Percentiles rank a stretch among this genome's conserved stretches.
Conservation (phyloP, 73 alveolate species). For the Paramecium caudatum region DNA sequence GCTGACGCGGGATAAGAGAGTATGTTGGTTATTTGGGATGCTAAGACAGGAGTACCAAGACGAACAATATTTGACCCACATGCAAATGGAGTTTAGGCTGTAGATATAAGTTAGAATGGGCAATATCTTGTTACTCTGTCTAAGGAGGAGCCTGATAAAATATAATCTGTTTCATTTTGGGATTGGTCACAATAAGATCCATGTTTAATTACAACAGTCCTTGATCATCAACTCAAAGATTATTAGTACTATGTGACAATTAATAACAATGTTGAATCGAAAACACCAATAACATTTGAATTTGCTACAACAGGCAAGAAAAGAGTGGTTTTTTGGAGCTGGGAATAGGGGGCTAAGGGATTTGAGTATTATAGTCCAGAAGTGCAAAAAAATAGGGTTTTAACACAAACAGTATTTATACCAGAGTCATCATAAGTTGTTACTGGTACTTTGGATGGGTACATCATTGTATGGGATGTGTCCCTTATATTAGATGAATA, state of each 20-base stretch:
- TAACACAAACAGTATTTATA: conserved; percentile 96
- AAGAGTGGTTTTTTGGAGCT: conserved; percentile 86
- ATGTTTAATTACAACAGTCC: conserved; percentile 5
- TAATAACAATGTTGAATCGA: conserved; percentile 32
- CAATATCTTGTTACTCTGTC: conserved; percentile 74
- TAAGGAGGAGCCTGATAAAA: conserved; percentile 42
- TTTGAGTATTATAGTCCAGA: conserved; percentile 87
- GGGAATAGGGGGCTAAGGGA: conserved; percentile 84
- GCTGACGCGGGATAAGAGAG: conserved; percentile 98
- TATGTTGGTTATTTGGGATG: conserved; percentile 98
- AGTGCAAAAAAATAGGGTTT: conserved; percentile 78
- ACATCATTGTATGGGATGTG: conserved; percentile 97
- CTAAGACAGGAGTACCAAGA: conserved; percentile 94
- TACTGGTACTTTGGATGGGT: conserved; percentile 97
- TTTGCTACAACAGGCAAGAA: conserved; percentile 87
- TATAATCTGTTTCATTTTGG: conserved; percentile 76
- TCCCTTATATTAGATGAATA: conserved; percentile 96
- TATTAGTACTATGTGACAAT: conserved; percentile 42
- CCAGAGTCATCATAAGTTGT: conserved; percentile 94
- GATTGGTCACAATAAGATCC: conserved; percentile 74
- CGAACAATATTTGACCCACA: conserved; percentile 96
- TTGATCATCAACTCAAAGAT: conserved; percentile 58
- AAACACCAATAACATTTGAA: conserved; percentile 66
- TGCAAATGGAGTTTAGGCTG: conserved; percentile 95
- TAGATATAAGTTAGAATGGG: conserved; percentile 82